A percentile compares a stretch with the other conserved stretches of the same genome.
Evolutionary conservation across 2,329 filamentous ascomycete species (phyloP).

Genomic region (Fusarium camptoceras): DNA sequence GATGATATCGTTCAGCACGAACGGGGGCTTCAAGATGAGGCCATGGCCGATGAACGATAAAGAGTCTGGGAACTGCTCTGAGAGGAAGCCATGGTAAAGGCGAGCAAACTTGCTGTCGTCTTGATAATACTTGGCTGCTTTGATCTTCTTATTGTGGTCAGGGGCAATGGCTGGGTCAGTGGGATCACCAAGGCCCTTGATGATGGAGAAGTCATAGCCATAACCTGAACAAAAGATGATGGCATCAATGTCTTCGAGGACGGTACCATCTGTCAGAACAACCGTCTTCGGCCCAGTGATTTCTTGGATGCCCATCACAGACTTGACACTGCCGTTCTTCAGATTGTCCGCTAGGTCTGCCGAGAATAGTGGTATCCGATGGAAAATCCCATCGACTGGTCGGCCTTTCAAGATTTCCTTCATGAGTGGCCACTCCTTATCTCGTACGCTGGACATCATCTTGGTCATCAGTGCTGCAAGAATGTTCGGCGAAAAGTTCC

Average conservation of each 20-base stretch:
- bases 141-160: constrained; percentile 42
- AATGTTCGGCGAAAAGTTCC: constrained; percentile 20
- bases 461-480: constrained; percentile 34
- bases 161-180: constrained; percentile 44
- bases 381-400: constrained; percentile 31
- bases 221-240: constrained; percentile 52
- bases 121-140: constrained; percentile 38
- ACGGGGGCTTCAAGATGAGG: constrained; percentile 43
- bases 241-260: constrained; percentile 50
- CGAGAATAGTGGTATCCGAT: constrained; percentile 47
- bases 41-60: constrained; percentile 48
- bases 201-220: constrained; percentile 46
- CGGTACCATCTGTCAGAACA: constrained; percentile 46
- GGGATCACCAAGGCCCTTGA: constrained; percentile 47
- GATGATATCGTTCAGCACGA: constrained; percentile 47
- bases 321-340: constrained; percentile 43
- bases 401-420: constrained; percentile 25
- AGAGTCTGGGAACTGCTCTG: constrained; percentile 50
- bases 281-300: constrained; percentile 48
- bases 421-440: constrained; percentile 39
- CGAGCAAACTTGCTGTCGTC: constrained; percentile 44
- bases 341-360: constrained; percentile 48
- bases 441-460: constrained; percentile 27
- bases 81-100: constrained; percentile 49
- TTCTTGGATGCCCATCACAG: constrained; percentile 46